phyloP scores from a whole-genome alignment of 176 grass and related monocot genomes.

The maize (Zea mays) region Zm-B73-REFERENCE-NAM-5.0 NC_050102.1:45968501-45969000 shows the following conservation, averaged over 20 bases:
- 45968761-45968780: background rate
- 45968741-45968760: constrained; percentile 27
- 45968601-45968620: constrained; percentile 46
- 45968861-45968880: background rate
- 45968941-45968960: constrained; percentile 41
- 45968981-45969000: constrained; percentile 26
- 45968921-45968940: constrained; percentile 11
- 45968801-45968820: too few species aligned
- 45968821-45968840: constrained; percentile 19
- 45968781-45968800: background rate
- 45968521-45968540: constrained; percentile 53
- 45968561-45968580: constrained; percentile 29
- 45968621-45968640: constrained; percentile 27
- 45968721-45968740: background rate
- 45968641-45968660: background rate
- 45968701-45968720: constrained; percentile 22
- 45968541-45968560: constrained; percentile 40
- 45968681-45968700: constrained; percentile 18
- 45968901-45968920: background rate
- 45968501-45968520: background rate
- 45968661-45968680: constrained; percentile 9
- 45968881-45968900: background rate
- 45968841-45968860: constrained; percentile 16
- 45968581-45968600: constrained; percentile 16
- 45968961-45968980: background rate